Conservation (phyloP, 805 yeast species). For the Zygosaccharomyces gambellarensis region DNA sequence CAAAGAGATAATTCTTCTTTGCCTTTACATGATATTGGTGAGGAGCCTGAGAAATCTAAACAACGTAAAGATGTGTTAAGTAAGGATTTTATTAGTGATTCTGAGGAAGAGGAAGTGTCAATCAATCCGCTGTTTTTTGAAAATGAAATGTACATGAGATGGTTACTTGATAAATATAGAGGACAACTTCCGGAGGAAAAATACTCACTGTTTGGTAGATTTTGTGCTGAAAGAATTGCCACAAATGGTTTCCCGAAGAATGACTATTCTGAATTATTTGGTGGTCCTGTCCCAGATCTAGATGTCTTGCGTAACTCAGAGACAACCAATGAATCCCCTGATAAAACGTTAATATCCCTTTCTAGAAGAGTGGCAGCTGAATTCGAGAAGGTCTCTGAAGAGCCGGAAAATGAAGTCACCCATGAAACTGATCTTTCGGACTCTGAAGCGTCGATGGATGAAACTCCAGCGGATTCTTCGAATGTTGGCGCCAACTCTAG, state of each 20-base stretch:
- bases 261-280: slow-evolving; percentile 29
- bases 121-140: slow-evolving; percentile 30
- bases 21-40: slow-evolving; percentile 15
- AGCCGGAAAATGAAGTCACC: not conserved
- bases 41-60: slow-evolving; percentile 6
- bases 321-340: slow-evolving; percentile 11
- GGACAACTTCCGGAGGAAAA: slow-evolving; percentile 27
- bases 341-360: slow-evolving; percentile 16
- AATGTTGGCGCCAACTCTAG: not conserved
- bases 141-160: slow-evolving; percentile 35
- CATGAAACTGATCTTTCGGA: slow-evolving; percentile 2
- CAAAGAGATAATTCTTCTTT: slow-evolving; percentile 7
- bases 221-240: slow-evolving; percentile 28
- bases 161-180: slow-evolving; percentile 25
- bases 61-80: slow-evolving; percentile 19
- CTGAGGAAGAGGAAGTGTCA: slow-evolving; percentile 28
- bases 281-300: slow-evolving; percentile 24
- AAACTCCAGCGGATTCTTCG: not conserved
- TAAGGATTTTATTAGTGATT: slow-evolving; percentile 33
- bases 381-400: slow-evolving; percentile 3
- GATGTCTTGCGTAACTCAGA: slow-evolving; percentile 3
- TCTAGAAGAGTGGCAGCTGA: slow-evolving; percentile 14
- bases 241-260: slow-evolving; percentile 18
- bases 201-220: slow-evolving; percentile 22
- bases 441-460: slow-evolving; percentile 5